These are phyloP conservation scores for Lophiotrema nucula DNA, from an alignment of 495 filamentous ascomycete species.

Conservation along the genomic window DNA sequence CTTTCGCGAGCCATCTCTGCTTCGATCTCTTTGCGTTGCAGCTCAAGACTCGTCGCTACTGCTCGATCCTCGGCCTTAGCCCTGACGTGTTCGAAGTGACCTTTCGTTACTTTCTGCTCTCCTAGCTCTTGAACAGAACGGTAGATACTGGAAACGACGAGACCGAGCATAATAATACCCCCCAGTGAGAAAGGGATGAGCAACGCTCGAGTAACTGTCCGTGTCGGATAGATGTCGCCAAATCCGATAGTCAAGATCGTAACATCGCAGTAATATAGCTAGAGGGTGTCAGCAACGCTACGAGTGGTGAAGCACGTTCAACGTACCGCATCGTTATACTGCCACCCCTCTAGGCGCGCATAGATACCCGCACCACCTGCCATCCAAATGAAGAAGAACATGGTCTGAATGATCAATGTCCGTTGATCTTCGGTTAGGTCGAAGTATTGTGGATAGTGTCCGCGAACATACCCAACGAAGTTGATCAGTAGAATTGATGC, in stretches of 20 bases:
- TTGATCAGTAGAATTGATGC: constrained; percentile 66
- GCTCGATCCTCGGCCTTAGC: constrained; percentile 55
- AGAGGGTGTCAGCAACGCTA: neutral
- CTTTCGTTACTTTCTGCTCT: constrained; percentile 63
- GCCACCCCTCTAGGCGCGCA: constrained; percentile 30
- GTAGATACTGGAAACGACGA: constrained; percentile 42
- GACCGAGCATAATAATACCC: constrained; percentile 47
- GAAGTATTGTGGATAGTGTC: constrained; percentile 75
- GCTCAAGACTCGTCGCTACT: constrained; percentile 44
- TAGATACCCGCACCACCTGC: constrained; percentile 56
- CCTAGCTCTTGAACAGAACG: constrained; percentile 61
- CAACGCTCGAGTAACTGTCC: constrained; percentile 42
- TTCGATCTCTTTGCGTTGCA: constrained; percentile 16
- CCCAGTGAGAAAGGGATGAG: constrained; percentile 44
- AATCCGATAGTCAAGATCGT: constrained; percentile 65
- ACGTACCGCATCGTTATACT: constrained; percentile 50
- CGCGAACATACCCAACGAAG: constrained; percentile 71
- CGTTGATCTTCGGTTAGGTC: constrained; percentile 70
- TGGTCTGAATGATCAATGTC: constrained; percentile 63
- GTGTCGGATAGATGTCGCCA: constrained; percentile 53
- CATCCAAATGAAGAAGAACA: constrained; percentile 60
- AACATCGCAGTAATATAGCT: constrained; percentile 62
- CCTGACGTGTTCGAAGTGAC: constrained; percentile 59
- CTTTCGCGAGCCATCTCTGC: constrained; percentile 22
- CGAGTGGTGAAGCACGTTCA: neutral